These are phyloP conservation scores for Starmerella tilneyi DNA, from an alignment of 805 yeast species.

Conservation along the genomic window DNA sequence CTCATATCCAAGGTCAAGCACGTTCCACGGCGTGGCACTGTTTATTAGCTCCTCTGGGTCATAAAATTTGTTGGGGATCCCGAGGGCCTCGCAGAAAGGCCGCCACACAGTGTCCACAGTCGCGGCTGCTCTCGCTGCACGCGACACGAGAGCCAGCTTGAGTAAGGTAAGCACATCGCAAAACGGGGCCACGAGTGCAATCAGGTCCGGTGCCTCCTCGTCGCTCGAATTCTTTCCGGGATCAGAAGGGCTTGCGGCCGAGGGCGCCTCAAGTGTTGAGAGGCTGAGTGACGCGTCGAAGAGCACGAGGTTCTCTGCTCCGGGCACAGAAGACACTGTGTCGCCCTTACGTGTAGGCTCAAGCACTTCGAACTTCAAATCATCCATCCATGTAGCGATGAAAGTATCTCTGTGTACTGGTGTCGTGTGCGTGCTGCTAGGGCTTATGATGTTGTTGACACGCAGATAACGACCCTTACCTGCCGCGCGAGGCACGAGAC, in stretches of 20 bases:
- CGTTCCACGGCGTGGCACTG: slow-evolving; percentile 1
- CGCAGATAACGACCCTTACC: neutral
- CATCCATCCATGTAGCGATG: neutral
- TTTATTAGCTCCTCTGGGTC: neutral
- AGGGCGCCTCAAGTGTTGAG: neutral
- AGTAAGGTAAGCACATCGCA: slow-evolving; percentile 5
- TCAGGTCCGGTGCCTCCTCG: neutral
- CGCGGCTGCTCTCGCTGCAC: slow-evolving; percentile 3
- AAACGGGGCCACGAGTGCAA: slow-evolving; percentile 1
- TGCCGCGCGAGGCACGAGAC: neutral
- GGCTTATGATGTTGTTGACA: neutral
- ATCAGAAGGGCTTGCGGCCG: too few species aligned
- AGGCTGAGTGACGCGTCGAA: neutral
- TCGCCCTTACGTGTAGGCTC: neutral
- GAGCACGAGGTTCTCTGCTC: neutral
- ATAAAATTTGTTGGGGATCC: neutral
- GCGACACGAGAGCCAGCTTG: slow-evolving; percentile 2
- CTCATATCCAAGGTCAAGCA: slow-evolving; percentile 11
- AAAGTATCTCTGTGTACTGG: neutral
- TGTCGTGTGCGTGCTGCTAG: too few species aligned
- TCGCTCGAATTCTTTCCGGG: too few species aligned
- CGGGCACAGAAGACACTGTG: neutral
- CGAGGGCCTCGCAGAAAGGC: slow-evolving; percentile 12
- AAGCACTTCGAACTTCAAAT: slow-evolving; percentile 2
- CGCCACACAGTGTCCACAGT: slow-evolving; percentile 11